Conservation (phyloP, 2,329 filamentous ascomycete genomes). For the Neospermospora avenae region DNA sequence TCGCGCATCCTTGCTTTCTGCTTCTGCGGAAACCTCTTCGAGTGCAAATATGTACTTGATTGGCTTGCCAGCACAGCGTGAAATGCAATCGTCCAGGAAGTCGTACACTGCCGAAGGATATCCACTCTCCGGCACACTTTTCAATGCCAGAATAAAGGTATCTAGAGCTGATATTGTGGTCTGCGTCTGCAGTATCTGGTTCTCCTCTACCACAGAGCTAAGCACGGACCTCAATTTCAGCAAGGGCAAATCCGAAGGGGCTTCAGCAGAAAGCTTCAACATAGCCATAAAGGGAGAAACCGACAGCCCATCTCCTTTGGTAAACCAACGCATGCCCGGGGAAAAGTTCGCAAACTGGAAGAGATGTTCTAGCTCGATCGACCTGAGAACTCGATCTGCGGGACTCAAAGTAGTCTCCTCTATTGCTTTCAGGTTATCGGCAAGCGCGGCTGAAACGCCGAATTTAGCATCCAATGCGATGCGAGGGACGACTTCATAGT, state of each 20-base stretch:
- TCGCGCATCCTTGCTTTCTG: constrained; percentile 34
- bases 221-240: constrained; percentile 54
- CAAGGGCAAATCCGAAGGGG: constrained; percentile 46
- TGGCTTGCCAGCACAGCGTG: constrained; percentile 69
- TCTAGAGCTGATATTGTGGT: constrained; percentile 43
- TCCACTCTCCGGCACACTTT: constrained; percentile 29
- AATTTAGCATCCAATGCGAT: constrained; percentile 80
- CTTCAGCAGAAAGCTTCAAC: constrained; percentile 54
- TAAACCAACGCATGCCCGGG: constrained; percentile 86
- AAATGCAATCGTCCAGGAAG: constrained; percentile 81
- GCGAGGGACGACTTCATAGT: constrained; percentile 78
- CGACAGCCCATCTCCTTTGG: constrained; percentile 61
- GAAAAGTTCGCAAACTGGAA: constrained; percentile 78
- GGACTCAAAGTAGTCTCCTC: constrained; percentile 44
- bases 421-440: constrained; percentile 61
- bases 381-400: constrained; percentile 52
- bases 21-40: constrained; percentile 45
- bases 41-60: constrained; percentile 80
- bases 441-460: constrained; percentile 77
- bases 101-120: constrained; percentile 51
- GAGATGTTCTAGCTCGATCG: constrained; percentile 77
- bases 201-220: constrained; percentile 58
- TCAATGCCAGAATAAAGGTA: constrained; percentile 42
- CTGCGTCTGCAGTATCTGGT: constrained; percentile 58
- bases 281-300: constrained; percentile 72